A percentile compares a stretch with the other conserved stretches of the same genome.
Conservation (phyloP, 139 green algal species). For the Micractinium sp. region DNA sequence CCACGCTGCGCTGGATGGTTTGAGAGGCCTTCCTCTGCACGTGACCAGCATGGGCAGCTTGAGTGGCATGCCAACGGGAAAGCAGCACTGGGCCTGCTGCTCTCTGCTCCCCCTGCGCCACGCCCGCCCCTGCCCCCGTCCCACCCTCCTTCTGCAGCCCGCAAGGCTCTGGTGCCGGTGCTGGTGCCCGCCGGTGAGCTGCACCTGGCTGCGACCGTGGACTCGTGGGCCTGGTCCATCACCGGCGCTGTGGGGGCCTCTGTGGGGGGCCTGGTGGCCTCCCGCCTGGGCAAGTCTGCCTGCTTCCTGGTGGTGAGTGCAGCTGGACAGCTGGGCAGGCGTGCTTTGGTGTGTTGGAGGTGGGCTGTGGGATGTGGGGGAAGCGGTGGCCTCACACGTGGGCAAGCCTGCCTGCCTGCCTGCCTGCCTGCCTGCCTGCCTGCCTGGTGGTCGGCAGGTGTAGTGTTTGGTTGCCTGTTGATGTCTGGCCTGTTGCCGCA, state of each 20-base stretch:
- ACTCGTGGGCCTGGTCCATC: constrained; percentile 54
- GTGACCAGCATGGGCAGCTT: no score
- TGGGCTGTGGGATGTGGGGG: not conserved
- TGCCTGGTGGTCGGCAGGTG: no score
- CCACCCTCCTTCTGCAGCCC: constrained; percentile 3
- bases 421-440: no score
- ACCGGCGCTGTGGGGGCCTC: constrained; percentile 53
- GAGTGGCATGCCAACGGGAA: not conserved
- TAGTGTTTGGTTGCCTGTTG: no score
- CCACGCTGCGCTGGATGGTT: not conserved
- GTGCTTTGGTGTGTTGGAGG: not conserved
- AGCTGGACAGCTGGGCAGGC: not conserved
- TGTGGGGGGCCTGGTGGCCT: constrained; percentile 46
- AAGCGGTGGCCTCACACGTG: not conserved
- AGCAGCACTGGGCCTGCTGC: no score
- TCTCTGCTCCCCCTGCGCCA: not conserved
- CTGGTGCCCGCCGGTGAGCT: constrained; percentile 47
- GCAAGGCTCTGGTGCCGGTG: constrained; percentile 48
- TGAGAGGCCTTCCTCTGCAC: no score
- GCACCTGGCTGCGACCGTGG: constrained; percentile 59
- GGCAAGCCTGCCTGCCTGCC: not conserved
- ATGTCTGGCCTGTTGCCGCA: no score
- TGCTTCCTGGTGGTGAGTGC: constrained; percentile 52
- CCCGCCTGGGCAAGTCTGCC: constrained; percentile 36
- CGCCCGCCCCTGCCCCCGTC: constrained; percentile 24